Percentiles rank a stretch among this genome's conserved stretches.
phyloP scores from a whole-genome alignment of 257 asterid genomes.

The Anisodus acutangulus region DNA sequence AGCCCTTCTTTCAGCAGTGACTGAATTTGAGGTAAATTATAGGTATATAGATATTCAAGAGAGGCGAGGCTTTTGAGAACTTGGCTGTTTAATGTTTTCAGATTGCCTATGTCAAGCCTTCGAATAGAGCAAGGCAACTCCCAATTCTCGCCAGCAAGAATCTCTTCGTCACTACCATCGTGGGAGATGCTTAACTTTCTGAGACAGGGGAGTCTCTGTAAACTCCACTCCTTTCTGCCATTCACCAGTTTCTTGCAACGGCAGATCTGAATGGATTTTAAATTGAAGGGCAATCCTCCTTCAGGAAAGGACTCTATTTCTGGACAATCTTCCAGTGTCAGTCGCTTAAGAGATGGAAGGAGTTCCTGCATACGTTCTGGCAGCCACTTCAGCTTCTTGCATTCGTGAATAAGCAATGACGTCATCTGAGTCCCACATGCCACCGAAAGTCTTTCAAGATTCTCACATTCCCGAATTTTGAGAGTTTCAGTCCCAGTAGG shows the following conservation, averaged over 20 bases:
- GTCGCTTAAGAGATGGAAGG: not conserved
- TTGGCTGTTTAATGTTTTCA: constrained; percentile 17
- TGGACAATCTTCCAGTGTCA: not conserved
- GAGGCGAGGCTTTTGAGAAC: not conserved
- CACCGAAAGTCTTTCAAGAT: not conserved
- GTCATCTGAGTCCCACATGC: not conserved
- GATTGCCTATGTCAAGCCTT: fast-evolving
- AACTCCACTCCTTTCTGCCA: not conserved
- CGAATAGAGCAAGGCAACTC: not conserved
- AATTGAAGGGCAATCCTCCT: constrained; percentile 21
- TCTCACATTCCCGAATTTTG: fast-evolving
- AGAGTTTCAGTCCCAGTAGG: not conserved
- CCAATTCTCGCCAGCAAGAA: not conserved
- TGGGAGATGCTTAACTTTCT: fast-evolving
- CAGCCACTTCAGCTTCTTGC: constrained; percentile 9
- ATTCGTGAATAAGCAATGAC: fast-evolving
- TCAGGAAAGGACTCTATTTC: constrained; percentile 22
- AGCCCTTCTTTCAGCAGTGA: not conserved
- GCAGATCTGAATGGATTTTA: fast-evolving
- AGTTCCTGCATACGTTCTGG: constrained; percentile 28
- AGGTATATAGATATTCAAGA: fast-evolving
- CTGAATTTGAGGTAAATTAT: not conserved
- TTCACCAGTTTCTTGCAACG: not conserved
- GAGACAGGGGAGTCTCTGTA: constrained; percentile 14
- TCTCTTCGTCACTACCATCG: not conserved